phyloP scores from a whole-genome alignment of 2,329 filamentous ascomycete genomes.

The Colletotrichum sojae region DNA sequence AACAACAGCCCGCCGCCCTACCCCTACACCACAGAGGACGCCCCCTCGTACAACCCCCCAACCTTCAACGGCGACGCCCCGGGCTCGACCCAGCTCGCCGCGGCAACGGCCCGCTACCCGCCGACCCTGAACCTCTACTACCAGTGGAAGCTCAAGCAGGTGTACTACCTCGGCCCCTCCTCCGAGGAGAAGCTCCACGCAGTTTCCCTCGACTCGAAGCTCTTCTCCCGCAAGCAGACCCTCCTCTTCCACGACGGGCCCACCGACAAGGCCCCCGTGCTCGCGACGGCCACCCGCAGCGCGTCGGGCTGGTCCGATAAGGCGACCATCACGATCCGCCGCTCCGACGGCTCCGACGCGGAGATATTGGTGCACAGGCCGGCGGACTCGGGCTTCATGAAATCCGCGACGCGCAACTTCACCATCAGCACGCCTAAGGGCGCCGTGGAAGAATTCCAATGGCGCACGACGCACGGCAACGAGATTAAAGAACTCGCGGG shows the following conservation, averaged over 20 bases:
- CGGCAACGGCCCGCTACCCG: conserved; percentile 23
- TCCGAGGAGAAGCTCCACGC: conserved; percentile 18
- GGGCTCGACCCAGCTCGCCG: not conserved
- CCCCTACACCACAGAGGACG: not conserved
- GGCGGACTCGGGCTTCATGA: conserved; percentile 7
- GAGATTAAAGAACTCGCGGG: conserved; percentile 38
- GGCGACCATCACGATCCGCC: conserved; percentile 18
- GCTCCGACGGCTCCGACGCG: not conserved
- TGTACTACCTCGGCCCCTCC: conserved; percentile 27
- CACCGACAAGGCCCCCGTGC: conserved; percentile 4
- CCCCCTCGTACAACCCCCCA: conserved; percentile 5
- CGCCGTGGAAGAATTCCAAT: conserved; percentile 34
- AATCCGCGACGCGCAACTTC: conserved; percentile 13
- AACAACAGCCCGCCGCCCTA: not conserved
- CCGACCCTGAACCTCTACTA: conserved; percentile 32
- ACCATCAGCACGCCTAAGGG: conserved; percentile 3
- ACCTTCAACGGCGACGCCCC: conserved; percentile 1
- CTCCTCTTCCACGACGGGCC: conserved; percentile 31
- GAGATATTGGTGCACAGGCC: conserved; percentile 11
- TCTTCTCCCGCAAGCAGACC: conserved; percentile 25
- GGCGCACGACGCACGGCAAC: conserved; percentile 30
- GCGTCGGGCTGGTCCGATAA: not conserved
- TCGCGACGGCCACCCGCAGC: conserved; percentile 17
- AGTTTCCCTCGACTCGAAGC: conserved; percentile 7
- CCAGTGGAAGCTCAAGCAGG: conserved; percentile 30